Conservation (phyloP, 768 basidiomycete species). For the Rhodosporidiobolus odoratus region DNA sequence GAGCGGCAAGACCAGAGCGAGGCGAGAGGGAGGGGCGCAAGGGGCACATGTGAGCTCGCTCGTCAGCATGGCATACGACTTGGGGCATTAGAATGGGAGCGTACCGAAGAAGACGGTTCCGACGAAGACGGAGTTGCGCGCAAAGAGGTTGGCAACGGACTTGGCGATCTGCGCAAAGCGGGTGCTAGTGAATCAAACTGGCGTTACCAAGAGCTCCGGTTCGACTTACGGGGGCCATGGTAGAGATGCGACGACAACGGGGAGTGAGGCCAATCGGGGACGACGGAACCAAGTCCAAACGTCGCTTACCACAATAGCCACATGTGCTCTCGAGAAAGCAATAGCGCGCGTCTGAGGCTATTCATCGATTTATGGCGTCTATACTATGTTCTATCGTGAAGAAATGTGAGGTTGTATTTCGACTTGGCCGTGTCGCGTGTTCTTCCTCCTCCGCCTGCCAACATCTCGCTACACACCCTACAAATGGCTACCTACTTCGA, state of each 20-base stretch:
- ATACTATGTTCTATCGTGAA: too few relatives aligned
- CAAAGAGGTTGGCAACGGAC: conserved; percentile 42
- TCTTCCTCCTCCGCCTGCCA: conserved; percentile 1
- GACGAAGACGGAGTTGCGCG: conserved; percentile 41
- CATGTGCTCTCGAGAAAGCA: too few relatives aligned
- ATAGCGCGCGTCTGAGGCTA: too few relatives aligned
- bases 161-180: conserved; percentile 65
- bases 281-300: too few relatives aligned
- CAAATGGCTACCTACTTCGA: conserved; percentile 43
- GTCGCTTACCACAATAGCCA: too few relatives aligned
- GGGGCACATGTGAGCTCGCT: not conserved
- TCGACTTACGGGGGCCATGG: too few relatives aligned
- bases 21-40: not conserved
- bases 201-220: too few relatives aligned
- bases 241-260: not conserved
- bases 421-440: not conserved
- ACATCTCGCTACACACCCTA: not conserved
- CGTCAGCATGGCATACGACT: not conserved
- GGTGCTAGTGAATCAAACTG: conserved; percentile 59
- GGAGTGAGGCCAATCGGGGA: too few relatives aligned
- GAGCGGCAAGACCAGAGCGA: not conserved
- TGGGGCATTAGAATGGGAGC: not conserved
- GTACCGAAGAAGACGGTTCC: conserved; percentile 41
- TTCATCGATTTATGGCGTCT: too few relatives aligned
- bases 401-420: too few relatives aligned